Base-by-base conservation (phyloP, 1,284 basidiomycete species). In the Leccinum fuscescens region DNA sequence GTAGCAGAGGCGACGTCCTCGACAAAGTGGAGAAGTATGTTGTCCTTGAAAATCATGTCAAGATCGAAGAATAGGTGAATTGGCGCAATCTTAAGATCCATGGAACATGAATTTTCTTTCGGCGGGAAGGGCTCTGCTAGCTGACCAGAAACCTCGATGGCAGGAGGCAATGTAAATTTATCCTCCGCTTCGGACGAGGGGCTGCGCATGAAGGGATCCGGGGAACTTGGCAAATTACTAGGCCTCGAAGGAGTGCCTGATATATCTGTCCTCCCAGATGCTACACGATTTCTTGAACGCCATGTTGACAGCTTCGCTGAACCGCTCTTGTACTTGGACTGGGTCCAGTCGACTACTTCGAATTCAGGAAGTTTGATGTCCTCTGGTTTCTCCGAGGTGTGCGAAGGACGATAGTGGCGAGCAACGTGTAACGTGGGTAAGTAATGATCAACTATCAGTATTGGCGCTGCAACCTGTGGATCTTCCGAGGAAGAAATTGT, bases 1-100 rank as follows among this genome's bases (percentile, higher is more conserved):
- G 60, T 31, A 11, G 67, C 55, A 15, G 59, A 63, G 59, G 55
- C 56, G 57, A 73, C 33, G 56, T 72, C 65, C 61, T 78, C 65
- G 33, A 66, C 59, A 27, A 66, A 74, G 2, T 62, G 75, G 58
- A 42, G 68, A 67, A 52, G 71, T 42, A 57, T 14, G 57, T 66
- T 80, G 57, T 65, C 77, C 57, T 72, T 78, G 66, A 77, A 76
- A 53, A 74, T 76, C 65, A 69, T 70, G 37, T 79, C 82, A n/a
- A 92, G 76, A 70, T 95, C 92, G 33, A 91, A 59, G 69, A 93
- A 92, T 12, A 90, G 50, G 67, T 93, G 92, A 6, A 93, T 66
- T 2, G 92, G 86, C 2, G 79, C 76, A 5, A 89, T 59, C 17
- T 76, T 69, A 48, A 84, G 64, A 31, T 80, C 75, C 6, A 82